Evolutionary conservation across 2,329 filamentous ascomycete species (phyloP).

Genomic region (Aulographum hederae): DNA sequence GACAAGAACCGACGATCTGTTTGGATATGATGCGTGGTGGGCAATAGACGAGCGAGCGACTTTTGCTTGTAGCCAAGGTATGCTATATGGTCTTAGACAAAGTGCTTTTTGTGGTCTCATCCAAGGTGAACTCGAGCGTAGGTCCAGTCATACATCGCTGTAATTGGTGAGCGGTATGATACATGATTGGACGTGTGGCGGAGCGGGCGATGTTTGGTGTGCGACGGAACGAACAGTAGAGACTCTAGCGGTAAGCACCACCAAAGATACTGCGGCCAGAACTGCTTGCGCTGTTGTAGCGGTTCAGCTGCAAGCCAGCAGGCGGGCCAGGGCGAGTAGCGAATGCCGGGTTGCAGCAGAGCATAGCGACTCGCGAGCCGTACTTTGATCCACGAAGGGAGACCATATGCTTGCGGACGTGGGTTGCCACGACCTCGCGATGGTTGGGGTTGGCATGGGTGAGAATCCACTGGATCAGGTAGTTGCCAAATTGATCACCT

Average conservation of each 20-base stretch:
- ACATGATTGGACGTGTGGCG: no score
- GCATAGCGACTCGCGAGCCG: conserved; percentile 93
- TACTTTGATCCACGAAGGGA: conserved; percentile 97
- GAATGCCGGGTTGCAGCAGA: conserved; percentile 88
- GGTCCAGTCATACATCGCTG: no score
- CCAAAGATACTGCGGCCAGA: background rate
- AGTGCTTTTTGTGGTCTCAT: no score
- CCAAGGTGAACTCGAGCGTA: no score
- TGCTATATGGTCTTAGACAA: no score
- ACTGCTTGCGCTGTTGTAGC: background rate
- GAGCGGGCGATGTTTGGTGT: no score
- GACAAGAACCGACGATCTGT: no score
- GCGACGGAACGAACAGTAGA: no score
- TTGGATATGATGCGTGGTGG: no score
- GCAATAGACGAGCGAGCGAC: no score
- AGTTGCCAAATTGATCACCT: conserved; percentile 97
- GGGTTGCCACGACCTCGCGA: conserved; percentile 77
- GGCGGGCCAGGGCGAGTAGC: conserved; percentile 78
- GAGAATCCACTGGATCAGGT: conserved; percentile 92
- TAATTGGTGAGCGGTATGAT: no score
- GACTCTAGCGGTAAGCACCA: background rate
- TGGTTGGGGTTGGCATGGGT: conserved; percentile 76
- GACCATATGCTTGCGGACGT: conserved; percentile 98
- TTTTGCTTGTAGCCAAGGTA: no score
- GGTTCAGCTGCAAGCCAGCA: conserved; percentile 30